phyloP scores from a whole-genome alignment of 345 rosid genomes.

The Erysimum cheiranthoides region DNA sequence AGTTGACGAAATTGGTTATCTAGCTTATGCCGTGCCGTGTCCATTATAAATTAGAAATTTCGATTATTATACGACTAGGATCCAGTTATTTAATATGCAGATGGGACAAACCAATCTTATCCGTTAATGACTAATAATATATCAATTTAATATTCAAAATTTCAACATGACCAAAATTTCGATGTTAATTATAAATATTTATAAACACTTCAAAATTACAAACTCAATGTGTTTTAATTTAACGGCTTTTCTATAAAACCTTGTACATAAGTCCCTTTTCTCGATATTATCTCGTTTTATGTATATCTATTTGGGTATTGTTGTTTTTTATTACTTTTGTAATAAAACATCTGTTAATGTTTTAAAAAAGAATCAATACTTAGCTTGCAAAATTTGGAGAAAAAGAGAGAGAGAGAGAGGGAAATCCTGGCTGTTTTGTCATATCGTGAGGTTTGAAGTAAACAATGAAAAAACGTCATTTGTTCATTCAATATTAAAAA shows the following conservation, averaged over 20 bases:
- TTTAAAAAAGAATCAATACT: background rate
- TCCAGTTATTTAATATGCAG: constrained; percentile 2
- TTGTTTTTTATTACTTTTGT: background rate
- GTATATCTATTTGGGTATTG: background rate
- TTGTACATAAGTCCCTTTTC: background rate
- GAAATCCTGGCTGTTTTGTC: no score
- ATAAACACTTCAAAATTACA: background rate
- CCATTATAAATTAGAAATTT: background rate
- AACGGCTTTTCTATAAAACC: background rate
- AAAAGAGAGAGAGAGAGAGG: no score
- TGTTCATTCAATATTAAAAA: background rate
- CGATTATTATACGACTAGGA: background rate
- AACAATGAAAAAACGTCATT: constrained; percentile 2
- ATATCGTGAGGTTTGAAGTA: background rate
- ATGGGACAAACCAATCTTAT: constrained; percentile 19
- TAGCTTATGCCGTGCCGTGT: constrained; percentile 15
- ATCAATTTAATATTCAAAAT: no score
- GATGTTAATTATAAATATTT: background rate
- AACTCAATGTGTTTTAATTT: background rate
- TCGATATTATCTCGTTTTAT: background rate
- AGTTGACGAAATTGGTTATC: background rate
- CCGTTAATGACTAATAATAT: background rate
- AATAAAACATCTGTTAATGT: background rate
- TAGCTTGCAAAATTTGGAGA: background rate
- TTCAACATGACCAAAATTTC: background rate